Evolutionary conservation across 2,329 filamentous ascomycete genomes (phyloP), one percentile per base, ranked within the genome.

Genomic region (Aurifilum marmelostoma): DNA sequence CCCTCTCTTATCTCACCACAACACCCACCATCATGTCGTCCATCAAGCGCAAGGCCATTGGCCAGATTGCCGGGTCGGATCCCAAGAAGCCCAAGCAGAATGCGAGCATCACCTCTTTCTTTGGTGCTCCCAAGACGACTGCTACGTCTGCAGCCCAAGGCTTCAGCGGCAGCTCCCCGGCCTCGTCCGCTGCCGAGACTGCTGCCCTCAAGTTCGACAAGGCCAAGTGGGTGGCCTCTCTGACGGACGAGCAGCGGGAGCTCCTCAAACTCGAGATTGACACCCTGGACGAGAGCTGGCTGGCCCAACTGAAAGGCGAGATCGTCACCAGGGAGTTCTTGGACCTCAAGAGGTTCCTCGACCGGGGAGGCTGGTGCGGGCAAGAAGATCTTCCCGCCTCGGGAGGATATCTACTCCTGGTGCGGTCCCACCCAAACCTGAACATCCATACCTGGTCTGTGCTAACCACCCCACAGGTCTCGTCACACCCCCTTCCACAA

Each of bases 321-420:
- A 83, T 99, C 54, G 83, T 88, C 0, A 90, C 85, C 69, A 88
- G 89, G 32, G 91, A 94, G 69, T 99, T 99, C 76, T 83, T 99
- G 61, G 88, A 92, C 2, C 81, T 99, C 73, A 99, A 99, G 84
- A 86, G 87, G 64, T 99, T 97, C 79, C 81, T 99, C 66, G 89
- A 92, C 76, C 87, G 87, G 66, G n/a, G 96, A 99, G 82, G 87
- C 90, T 66, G 86, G 87, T 21, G 84, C 86, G 1, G 90, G 91
- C 2, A 91, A 89, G 80, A 94, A 91, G 76, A 87, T 97, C 73
- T 99, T 97, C 75, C 96, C 96, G 3, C 95, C 95, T 0, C 85
- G 89, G 74, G 87, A 93, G 73, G 95, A 99, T 75, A 89, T 99
- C 16, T 99, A 99, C 80, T 96, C 93, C 73, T 99, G 96, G 96